Percentiles rank a stretch among this genome's conserved stretches.
Evolutionary conservation across 2,329 filamentous ascomycete species (phyloP).

Genomic region (Didymosphaeria variabile): DNA sequence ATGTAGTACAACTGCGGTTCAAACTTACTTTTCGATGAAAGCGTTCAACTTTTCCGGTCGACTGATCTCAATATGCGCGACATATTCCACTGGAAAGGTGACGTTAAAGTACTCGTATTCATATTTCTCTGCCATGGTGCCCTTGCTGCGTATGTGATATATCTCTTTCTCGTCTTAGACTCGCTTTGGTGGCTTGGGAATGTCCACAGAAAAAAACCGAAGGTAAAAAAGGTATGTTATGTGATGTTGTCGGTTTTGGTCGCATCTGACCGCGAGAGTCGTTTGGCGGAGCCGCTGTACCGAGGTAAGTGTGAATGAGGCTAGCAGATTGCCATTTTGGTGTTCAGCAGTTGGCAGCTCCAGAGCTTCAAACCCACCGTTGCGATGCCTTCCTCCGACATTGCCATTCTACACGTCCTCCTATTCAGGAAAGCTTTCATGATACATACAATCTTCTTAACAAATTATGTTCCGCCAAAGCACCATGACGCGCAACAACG

Average conservation of each 20-base stretch:
- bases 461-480: background rate
- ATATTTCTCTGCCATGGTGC: constrained; percentile 45
- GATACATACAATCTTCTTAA: background rate
- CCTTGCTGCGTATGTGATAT: background rate
- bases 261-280: constrained; percentile 9
- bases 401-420: background rate
- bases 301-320: constrained; percentile 14
- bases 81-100: constrained; percentile 73
- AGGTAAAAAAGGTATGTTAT: background rate
- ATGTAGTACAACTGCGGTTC: background rate
- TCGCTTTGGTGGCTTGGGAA: background rate
- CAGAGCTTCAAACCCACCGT: background rate
- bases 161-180: background rate
- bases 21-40: constrained; percentile 72
- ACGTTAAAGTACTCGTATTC: constrained; percentile 75
- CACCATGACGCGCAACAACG: background rate
- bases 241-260: constrained; percentile 3
- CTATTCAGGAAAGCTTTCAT: background rate
- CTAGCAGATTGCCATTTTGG: constrained; percentile 3
- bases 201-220: background rate
- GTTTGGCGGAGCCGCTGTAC: background rate
- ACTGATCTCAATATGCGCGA: constrained; percentile 94
- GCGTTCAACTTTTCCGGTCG: constrained; percentile 87
- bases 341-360: background rate
- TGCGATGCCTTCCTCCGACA: no score